Conservation (phyloP, 208 protist species). For the Crithidia sp. region DNA sequence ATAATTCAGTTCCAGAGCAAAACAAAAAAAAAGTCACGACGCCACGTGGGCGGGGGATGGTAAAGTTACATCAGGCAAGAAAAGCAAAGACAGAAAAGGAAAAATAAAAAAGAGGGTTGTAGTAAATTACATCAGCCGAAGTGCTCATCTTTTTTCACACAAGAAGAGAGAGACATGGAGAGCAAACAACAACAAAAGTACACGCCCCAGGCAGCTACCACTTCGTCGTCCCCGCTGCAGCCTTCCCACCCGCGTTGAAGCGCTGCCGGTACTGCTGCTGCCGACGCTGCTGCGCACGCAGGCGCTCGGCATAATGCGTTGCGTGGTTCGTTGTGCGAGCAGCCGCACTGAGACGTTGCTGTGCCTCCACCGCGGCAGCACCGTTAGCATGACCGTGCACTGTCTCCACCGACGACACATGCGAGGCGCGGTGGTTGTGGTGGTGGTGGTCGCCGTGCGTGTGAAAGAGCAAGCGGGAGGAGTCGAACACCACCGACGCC, state of each 20-base stretch:
- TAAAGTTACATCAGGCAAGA: too few species aligned
- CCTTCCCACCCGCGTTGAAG: neutral
- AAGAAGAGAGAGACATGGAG: neutral
- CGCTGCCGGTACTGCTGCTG: slow-evolving; percentile 23
- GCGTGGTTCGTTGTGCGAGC: neutral
- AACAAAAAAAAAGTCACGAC: neutral
- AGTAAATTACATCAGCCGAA: too few species aligned
- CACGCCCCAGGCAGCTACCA: neutral
- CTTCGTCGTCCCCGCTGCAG: neutral
- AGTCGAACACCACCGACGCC: slow-evolving; percentile 8
- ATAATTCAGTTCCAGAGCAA: too few species aligned
- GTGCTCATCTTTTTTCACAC: neutral
- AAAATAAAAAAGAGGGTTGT: too few species aligned
- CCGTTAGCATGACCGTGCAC: neutral
- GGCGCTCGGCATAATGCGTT: slow-evolving; percentile 17
- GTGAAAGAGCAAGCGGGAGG: neutral
- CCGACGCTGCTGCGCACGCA: slow-evolving; percentile 25
- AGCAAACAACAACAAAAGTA: neutral
- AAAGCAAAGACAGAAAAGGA: too few species aligned
- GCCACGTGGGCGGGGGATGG: neutral
- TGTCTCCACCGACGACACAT: neutral
- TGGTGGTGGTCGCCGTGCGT: neutral
- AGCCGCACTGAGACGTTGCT: neutral
- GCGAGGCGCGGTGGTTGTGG: neutral
- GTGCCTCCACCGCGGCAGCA: neutral